Conservation (phyloP, 805 yeast genomes). For the Hanseniaspora pseudoguilliermondii region DNA sequence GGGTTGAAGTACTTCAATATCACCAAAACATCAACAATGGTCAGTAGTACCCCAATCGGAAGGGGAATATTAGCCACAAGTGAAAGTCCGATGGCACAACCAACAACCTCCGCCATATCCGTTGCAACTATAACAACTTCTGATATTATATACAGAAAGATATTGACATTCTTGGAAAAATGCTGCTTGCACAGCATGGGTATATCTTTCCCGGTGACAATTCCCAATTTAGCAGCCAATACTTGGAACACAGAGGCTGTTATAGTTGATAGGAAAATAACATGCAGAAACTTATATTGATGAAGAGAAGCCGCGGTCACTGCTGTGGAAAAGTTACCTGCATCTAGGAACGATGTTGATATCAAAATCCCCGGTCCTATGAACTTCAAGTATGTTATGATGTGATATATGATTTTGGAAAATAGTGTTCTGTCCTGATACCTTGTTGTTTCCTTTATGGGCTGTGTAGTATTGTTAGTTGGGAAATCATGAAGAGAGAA, state of each 20-base stretch:
- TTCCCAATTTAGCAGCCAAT: slow-evolving; percentile 76
- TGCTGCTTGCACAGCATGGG: slow-evolving; percentile 78
- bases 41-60: slow-evolving; percentile 59
- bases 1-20: slow-evolving; percentile 69
- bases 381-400: slow-evolving; percentile 42
- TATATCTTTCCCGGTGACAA: slow-evolving; percentile 84
- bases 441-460: not conserved
- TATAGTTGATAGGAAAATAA: slow-evolving; percentile 65
- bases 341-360: slow-evolving; percentile 91
- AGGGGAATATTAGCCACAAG: slow-evolving; percentile 67
- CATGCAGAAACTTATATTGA: slow-evolving; percentile 64
- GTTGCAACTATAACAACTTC: slow-evolving; percentile 86
- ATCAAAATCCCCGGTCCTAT: slow-evolving; percentile 97
- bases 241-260: slow-evolving; percentile 81
- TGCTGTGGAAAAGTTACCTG: slow-evolving; percentile 92
- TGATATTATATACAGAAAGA: slow-evolving; percentile 53
- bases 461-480: not conserved
- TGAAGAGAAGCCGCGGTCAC: slow-evolving; percentile 89
- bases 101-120: slow-evolving; percentile 87
- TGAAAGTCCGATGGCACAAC: slow-evolving; percentile 76
- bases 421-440: slow-evolving; percentile 3
- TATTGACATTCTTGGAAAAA: slow-evolving; percentile 48
- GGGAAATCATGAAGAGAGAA: slow-evolving; percentile 8
- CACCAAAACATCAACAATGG: slow-evolving; percentile 69
- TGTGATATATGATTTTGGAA: slow-evolving; percentile 1